Conservation (phyloP, 768 basidiomycete species). For the Dacryopinax spathularia region DNA sequence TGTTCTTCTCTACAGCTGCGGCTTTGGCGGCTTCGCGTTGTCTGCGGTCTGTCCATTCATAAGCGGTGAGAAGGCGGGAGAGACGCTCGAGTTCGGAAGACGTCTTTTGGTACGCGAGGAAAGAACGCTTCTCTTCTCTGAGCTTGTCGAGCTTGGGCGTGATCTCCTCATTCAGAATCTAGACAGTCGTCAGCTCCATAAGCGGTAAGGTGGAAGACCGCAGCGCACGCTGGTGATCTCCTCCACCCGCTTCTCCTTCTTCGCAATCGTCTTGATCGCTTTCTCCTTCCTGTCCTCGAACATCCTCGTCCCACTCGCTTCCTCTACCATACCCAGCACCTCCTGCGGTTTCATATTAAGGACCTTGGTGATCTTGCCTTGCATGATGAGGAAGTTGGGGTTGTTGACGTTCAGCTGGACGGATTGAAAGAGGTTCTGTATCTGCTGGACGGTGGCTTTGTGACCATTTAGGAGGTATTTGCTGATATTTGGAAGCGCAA, state of each 20-base stretch:
- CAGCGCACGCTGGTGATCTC: constrained; percentile 52
- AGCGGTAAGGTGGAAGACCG: neutral
- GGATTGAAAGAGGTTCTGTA: constrained; percentile 88
- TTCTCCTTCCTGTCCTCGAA: constrained; percentile 98
- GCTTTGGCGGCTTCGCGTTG: constrained; percentile 42
- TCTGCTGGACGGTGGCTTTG: constrained; percentile 66
- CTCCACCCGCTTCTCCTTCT: constrained; percentile 91
- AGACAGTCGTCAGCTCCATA: neutral
- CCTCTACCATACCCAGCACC: constrained; percentile 96
- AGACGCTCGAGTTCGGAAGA: constrained; percentile 77
- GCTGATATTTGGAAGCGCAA: constrained; percentile 80
- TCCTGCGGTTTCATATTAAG: constrained; percentile 98
- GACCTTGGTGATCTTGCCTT: constrained; percentile 96
- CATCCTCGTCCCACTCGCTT: constrained; percentile 97
- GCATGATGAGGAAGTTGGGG: constrained; percentile 99
- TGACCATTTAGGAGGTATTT: constrained; percentile 96
- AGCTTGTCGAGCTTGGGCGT: constrained; percentile 86
- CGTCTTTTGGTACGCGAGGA: constrained; percentile 79
- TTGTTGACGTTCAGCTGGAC: constrained; percentile 99
- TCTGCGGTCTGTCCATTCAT: constrained; percentile 64
- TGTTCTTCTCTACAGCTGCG: constrained; percentile 37
- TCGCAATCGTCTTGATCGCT: constrained; percentile 86
- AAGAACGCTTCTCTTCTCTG: constrained; percentile 75
- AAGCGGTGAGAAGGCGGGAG: constrained; percentile 66
- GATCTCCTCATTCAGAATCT: constrained; percentile 75